Percentiles rank a stretch among this genome's conserved stretches.
Conservation (phyloP, 345 rosid species). For the Garcia nutans region DNA sequence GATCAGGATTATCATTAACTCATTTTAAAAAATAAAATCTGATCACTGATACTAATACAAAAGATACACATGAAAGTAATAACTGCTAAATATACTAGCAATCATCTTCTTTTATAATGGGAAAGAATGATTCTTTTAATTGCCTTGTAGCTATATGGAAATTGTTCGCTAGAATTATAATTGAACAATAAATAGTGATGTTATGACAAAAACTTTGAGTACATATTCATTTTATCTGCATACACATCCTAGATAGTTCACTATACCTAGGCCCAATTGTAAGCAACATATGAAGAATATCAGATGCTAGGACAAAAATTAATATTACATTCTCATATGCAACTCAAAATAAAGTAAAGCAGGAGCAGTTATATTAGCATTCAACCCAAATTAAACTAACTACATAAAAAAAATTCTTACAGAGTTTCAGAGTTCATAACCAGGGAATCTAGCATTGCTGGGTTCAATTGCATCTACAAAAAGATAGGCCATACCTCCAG, state of each 20-base stretch:
- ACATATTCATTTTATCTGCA: not conserved
- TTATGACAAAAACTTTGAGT: not conserved
- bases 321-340: not conserved
- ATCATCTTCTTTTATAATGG: not conserved
- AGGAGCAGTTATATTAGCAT: not conserved
- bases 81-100: not conserved
- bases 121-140: not conserved
- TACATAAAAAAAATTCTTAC: not conserved
- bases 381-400: not conserved
- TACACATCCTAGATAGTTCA: not conserved
- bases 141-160: not conserved
- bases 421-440: conserved; percentile 26
- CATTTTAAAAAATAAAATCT: not conserved
- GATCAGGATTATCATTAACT: not conserved
- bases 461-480: conserved; percentile 27
- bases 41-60: not conserved
- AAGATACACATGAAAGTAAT: not conserved
- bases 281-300: not conserved
- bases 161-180: not conserved
- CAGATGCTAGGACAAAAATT: not conserved
- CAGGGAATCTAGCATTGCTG: conserved; percentile 27
- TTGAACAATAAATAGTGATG: not conserved
- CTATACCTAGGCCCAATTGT: not conserved
- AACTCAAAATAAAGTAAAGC: not conserved
- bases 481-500: conserved; percentile 30